Evolutionary conservation across 371 early-diverging fungal species (phyloP).

Genomic region (Mucor indicus): DNA sequence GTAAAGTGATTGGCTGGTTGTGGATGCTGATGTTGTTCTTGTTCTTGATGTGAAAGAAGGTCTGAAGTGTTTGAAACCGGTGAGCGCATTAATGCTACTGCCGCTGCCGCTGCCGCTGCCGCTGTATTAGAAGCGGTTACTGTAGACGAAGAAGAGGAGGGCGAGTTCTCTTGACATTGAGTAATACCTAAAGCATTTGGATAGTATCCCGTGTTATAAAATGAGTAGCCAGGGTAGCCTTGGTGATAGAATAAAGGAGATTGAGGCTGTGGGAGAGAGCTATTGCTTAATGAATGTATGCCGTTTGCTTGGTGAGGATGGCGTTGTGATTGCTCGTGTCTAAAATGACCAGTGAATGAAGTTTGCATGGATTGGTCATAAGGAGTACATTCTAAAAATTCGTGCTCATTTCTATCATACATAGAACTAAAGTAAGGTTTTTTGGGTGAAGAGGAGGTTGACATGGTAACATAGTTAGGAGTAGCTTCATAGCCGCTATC

Average conservation of each 20-base stretch:
- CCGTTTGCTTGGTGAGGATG: too few species aligned
- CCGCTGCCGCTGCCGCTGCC: conserved; percentile 15
- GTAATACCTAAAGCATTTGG: conserved; percentile 20
- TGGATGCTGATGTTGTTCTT: conserved; percentile 4
- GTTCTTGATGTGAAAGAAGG: conserved; percentile 14
- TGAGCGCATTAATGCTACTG: conserved; percentile 20
- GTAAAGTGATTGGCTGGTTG: too few species aligned
- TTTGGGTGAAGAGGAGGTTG: conserved; percentile 17
- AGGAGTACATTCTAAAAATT: conserved; percentile 17
- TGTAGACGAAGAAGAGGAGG: conserved; percentile 1
- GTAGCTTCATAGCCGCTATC: conserved; percentile 22
- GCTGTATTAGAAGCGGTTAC: conserved; percentile 2
- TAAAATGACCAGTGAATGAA: conserved; percentile 2
- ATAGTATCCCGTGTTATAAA: conserved; percentile 19
- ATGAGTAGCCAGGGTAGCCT: conserved; percentile 16
- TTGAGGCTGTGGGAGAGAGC: conserved; percentile 16
- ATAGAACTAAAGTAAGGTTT: conserved; percentile 18
- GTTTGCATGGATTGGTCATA: conserved; percentile 9
- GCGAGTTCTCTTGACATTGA: conserved; percentile 15
- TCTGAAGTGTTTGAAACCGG: conserved; percentile 9
- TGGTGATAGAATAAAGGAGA: conserved; percentile 15
- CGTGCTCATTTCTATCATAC: conserved; percentile 20
- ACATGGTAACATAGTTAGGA: conserved; percentile 18
- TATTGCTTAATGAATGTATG: conserved; percentile 15
- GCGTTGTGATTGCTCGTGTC: conserved; percentile 1